phyloP scores from a whole-genome alignment of 768 basidiomycete genomes.

The Heimioporus sp. region DNA sequence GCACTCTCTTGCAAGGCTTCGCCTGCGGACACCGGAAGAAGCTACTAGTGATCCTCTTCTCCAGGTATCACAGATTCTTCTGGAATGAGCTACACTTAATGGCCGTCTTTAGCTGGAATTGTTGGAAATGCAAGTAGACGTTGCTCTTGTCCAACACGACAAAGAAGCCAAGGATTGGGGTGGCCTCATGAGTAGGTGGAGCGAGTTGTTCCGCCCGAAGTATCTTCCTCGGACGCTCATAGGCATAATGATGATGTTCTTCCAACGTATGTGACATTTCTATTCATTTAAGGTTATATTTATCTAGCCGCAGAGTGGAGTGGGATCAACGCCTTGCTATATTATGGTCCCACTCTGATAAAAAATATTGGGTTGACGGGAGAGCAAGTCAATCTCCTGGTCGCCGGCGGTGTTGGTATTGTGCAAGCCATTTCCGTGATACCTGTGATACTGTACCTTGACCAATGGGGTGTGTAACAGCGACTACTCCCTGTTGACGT shows the following conservation, averaged over 20 bases:
- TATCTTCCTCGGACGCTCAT: constrained; percentile 64
- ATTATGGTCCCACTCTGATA: constrained; percentile 77
- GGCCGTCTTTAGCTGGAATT: constrained; percentile 54
- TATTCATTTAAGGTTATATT: background rate
- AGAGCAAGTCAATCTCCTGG: constrained; percentile 58
- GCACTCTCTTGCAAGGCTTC: constrained; percentile 48
- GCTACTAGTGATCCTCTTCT: constrained; percentile 48
- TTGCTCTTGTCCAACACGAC: constrained; percentile 46
- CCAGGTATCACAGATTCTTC: constrained; percentile 34
- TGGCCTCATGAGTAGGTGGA: constrained; percentile 43
- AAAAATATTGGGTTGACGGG: constrained; percentile 60
- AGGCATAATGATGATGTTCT: constrained; percentile 75
- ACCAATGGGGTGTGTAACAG: constrained; percentile 49
- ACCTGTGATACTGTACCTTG: constrained; percentile 71
- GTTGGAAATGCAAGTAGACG: constrained; percentile 73
- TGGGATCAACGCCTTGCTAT: constrained; percentile 81
- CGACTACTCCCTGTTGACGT: background rate
- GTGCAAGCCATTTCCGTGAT: constrained; percentile 75
- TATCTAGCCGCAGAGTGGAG: constrained; percentile 62
- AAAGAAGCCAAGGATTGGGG: constrained; percentile 17
- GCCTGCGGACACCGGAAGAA: constrained; percentile 47
- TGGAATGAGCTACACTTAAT: background rate
- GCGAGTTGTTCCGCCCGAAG: constrained; percentile 48
- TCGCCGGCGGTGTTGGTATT: constrained; percentile 76
- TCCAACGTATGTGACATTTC: constrained; percentile 61